These are phyloP conservation scores for Suillus hirtellus DNA, from an alignment of 768 basidiomycete genomes.

Conservation along the genomic window DNA sequence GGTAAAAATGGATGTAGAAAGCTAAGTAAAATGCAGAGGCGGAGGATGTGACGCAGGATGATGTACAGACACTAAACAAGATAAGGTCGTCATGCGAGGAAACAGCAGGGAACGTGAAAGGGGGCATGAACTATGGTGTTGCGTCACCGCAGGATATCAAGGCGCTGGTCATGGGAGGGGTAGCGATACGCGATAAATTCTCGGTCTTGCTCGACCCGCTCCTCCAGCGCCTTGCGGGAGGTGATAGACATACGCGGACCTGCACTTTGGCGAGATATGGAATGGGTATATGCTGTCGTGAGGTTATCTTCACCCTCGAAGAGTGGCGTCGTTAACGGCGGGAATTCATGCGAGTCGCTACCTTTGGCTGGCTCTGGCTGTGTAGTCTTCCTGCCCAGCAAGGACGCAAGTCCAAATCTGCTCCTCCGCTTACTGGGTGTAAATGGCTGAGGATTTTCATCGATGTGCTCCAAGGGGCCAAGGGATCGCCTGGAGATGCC, in stretches of 20 bases:
- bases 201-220: slow-evolving; percentile 79
- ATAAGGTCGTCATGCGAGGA: slow-evolving; percentile 9
- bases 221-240: slow-evolving; percentile 72
- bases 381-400: slow-evolving; percentile 60
- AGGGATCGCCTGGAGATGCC: slow-evolving; percentile 66
- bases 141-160: slow-evolving; percentile 53
- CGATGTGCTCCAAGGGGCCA: slow-evolving; percentile 34
- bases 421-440: slow-evolving; percentile 64
- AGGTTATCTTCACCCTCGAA: slow-evolving; percentile 51
- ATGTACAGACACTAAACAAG: slow-evolving; percentile 21
- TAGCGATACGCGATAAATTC: slow-evolving; percentile 89
- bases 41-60: slow-evolving; percentile 16
- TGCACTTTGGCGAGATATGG: slow-evolving; percentile 53
- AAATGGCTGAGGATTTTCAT: slow-evolving; percentile 31
- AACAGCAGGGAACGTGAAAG: slow-evolving; percentile 2
- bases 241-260: slow-evolving; percentile 60
- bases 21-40: slow-evolving; percentile 23
- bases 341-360: slow-evolving; percentile 46
- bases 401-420: slow-evolving; percentile 65
- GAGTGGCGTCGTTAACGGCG: slow-evolving; percentile 43
- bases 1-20: slow-evolving; percentile 13
- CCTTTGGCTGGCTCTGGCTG: slow-evolving; percentile 31
- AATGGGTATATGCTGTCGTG: slow-evolving; percentile 47
- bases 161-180: slow-evolving; percentile 71
- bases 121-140: slow-evolving; percentile 7